These are phyloP conservation scores for Bipolaris oryzae DNA, from an alignment of 2,329 filamentous ascomycete species.

Conservation along the genomic window DNA sequence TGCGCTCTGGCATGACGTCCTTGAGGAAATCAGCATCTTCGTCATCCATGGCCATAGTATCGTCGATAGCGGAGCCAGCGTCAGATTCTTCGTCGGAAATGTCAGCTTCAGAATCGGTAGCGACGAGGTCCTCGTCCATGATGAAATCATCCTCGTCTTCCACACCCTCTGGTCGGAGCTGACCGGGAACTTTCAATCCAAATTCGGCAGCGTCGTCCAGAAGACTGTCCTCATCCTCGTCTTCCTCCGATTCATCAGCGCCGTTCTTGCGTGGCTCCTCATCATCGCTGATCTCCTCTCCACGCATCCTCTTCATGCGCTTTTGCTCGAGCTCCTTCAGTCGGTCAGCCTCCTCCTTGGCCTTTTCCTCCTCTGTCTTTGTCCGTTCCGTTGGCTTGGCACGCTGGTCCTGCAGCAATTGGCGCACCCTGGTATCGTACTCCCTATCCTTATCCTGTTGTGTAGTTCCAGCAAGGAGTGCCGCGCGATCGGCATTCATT, in stretches of 20 bases:
- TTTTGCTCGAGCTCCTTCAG: slow-evolving; percentile 83
- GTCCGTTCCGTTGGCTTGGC: slow-evolving; percentile 85
- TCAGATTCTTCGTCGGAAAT: slow-evolving; percentile 40
- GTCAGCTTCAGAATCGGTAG: slow-evolving; percentile 70
- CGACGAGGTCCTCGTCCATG: slow-evolving; percentile 86
- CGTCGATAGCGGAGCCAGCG: slow-evolving; percentile 41
- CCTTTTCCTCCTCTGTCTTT: slow-evolving; percentile 62
- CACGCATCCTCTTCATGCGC: slow-evolving; percentile 83
- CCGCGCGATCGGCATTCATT: slow-evolving; percentile 67
- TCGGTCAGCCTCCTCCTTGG: slow-evolving; percentile 75
- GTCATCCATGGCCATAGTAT: slow-evolving; percentile 51
- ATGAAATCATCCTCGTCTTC: slow-evolving; percentile 95
- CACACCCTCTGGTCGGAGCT: slow-evolving; percentile 52
- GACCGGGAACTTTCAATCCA: slow-evolving; percentile 64
- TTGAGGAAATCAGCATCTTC: slow-evolving; percentile 58
- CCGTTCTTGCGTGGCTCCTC: slow-evolving; percentile 61
- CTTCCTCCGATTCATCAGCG: slow-evolving; percentile 31
- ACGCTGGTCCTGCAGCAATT: slow-evolving; percentile 82
- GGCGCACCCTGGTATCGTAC: slow-evolving; percentile 82
- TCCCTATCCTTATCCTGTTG: slow-evolving; percentile 77
- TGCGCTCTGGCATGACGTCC: slow-evolving; percentile 48
- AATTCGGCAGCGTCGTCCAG: slow-evolving; percentile 66
- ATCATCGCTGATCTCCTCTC: slow-evolving; percentile 74
- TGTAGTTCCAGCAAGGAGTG: slow-evolving; percentile 65
- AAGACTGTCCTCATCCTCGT: slow-evolving; percentile 45